Percentiles rank a stretch among this genome's conserved stretches.
phyloP scores from a whole-genome alignment of 129 eudicot species.

The Escallonia rubra region DNA sequence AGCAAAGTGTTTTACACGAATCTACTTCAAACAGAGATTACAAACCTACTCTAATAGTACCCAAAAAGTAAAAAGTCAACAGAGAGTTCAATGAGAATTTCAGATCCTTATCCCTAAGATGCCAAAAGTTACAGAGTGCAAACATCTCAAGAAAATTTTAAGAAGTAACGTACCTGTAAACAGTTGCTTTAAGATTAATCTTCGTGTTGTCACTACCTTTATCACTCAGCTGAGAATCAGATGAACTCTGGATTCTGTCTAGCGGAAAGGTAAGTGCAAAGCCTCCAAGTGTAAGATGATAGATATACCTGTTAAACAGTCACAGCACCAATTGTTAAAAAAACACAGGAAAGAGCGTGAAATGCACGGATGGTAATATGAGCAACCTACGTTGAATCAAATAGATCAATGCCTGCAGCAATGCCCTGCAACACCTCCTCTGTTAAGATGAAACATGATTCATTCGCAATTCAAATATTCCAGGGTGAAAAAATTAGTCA shows the following conservation, averaged over 20 bases:
- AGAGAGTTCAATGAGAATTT: no score
- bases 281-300: constrained; percentile 78
- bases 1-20: no score
- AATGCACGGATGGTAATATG: not conserved
- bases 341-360: constrained; percentile 2
- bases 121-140: no score
- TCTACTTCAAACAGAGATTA: no score
- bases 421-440: constrained; percentile 94
- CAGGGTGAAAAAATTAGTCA: no score
- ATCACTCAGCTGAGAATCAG: constrained; percentile 34
- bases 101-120: no score
- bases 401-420: constrained; percentile 82
- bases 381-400: constrained; percentile 75
- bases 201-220: constrained; percentile 47
- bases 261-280: constrained; percentile 75
- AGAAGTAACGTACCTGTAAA: constrained; percentile 56
- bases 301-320: constrained; percentile 51
- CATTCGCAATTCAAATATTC: not conserved
- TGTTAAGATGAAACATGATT: constrained; percentile 15
- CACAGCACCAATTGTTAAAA: not conserved
- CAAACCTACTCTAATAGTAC: no score
- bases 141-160: no score
- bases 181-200: constrained; percentile 77
- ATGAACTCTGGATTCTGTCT: constrained; percentile 23
- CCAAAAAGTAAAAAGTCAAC: no score